These are phyloP conservation scores for Hyphopichia khmerensis DNA, from an alignment of 1,139 yeast genomes.

Conservation along the genomic window DNA sequence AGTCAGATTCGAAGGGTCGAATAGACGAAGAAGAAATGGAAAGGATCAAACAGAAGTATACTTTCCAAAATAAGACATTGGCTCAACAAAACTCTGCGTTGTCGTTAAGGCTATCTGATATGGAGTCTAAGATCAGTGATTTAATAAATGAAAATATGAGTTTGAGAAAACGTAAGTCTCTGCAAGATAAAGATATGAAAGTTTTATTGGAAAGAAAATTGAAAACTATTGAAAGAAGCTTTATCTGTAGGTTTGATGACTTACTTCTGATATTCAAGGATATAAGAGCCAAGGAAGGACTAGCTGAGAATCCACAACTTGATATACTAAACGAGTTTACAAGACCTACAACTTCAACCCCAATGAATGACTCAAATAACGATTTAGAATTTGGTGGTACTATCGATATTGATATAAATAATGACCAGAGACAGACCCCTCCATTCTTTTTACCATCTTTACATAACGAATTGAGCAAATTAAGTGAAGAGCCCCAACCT, in stretches of 20 bases:
- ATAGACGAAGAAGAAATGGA: constrained; percentile 4
- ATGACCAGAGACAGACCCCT: background rate
- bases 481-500: background rate
- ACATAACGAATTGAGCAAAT: constrained; percentile 1
- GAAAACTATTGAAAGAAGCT: constrained; percentile 35
- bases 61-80: constrained; percentile 50
- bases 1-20: background rate
- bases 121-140: constrained; percentile 49
- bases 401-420: background rate
- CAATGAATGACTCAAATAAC: constrained; percentile 12
- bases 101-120: constrained; percentile 45
- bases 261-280: constrained; percentile 22
- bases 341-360: constrained; percentile 21
- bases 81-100: constrained; percentile 57
- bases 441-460: constrained; percentile 2
- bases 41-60: constrained; percentile 17
- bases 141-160: constrained; percentile 47
- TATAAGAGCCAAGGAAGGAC: constrained; percentile 15
- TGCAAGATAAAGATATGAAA: constrained; percentile 7
- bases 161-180: constrained; percentile 18
- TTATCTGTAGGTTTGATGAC: constrained; percentile 44
- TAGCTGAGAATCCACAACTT: constrained; percentile 16
- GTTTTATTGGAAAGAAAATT: constrained; percentile 14
- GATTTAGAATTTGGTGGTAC: background rate
- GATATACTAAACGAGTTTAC: constrained; percentile 12